Conservation (phyloP, 169 alveolate genomes). For the Cryptosporidium felis region DNA sequence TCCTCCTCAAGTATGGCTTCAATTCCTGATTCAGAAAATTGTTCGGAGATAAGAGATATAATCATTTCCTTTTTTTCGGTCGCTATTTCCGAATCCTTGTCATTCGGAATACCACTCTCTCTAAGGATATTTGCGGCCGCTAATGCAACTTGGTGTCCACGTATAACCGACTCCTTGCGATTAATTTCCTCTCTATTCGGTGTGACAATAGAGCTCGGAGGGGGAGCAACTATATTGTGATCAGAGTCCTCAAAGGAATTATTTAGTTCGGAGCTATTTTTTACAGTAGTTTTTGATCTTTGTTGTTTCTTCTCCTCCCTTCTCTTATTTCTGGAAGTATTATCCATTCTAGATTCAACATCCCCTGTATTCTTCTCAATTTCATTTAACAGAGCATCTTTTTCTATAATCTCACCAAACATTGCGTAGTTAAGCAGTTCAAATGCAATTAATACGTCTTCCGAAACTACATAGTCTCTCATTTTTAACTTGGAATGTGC, state of each 20-base stretch:
- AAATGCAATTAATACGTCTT: constrained; percentile 79
- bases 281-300: background rate
- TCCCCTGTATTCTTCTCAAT: background rate
- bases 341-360: background rate
- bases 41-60: constrained; percentile 41
- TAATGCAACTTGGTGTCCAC: constrained; percentile 68
- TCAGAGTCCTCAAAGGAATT: constrained; percentile 12
- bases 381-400: background rate
- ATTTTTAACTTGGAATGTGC: constrained; percentile 87
- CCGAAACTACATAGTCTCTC: constrained; percentile 81
- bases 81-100: background rate
- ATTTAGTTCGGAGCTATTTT: background rate
- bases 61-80: background rate
- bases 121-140: constrained; percentile 57
- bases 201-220: constrained; percentile 49
- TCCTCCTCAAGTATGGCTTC: constrained; percentile 56
- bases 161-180: constrained; percentile 32
- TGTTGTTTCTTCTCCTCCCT: constrained; percentile 38
- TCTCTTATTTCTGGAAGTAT: constrained; percentile 12
- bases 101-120: background rate
- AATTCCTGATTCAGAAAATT: constrained; percentile 47
- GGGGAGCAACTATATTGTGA: constrained; percentile 33
- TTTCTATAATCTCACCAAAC: constrained; percentile 77
- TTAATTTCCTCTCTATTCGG: constrained; percentile 24
- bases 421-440: constrained; percentile 82